Percentiles rank a stretch among this genome's conserved stretches.
These are phyloP conservation scores for Alternaria triticina DNA, from an alignment of 2,329 filamentous ascomycete genomes.

Conservation along the genomic window DNA sequence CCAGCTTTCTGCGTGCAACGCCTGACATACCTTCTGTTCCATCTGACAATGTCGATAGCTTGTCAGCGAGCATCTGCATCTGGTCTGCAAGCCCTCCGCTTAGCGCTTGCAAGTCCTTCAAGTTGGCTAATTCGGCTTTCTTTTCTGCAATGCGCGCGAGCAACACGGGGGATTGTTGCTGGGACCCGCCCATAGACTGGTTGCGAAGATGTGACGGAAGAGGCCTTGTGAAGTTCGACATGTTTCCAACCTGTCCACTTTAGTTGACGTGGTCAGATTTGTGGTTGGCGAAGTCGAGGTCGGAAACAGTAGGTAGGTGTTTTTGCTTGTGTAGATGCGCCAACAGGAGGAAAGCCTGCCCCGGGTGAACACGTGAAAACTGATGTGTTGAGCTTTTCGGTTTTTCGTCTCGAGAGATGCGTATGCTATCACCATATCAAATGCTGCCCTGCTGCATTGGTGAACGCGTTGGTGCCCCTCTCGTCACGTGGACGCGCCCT, in stretches of 20 bases:
- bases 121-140: slow-evolving; percentile 79
- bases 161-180: slow-evolving; percentile 71
- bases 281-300: not conserved
- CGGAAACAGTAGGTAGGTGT: not conserved
- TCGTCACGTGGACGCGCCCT: slow-evolving; percentile 27
- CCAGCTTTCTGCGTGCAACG: not conserved
- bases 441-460: not conserved
- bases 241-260: slow-evolving; percentile 8
- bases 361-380: too few relatives aligned
- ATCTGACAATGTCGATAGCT: slow-evolving; percentile 76
- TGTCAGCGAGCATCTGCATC: slow-evolving; percentile 82
- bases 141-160: slow-evolving; percentile 83
- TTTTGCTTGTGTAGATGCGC: not conserved
- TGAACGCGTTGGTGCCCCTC: slow-evolving; percentile 31
- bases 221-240: slow-evolving; percentile 52
- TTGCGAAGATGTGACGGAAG: slow-evolving; percentile 70
- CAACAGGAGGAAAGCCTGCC: not conserved
- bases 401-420: not conserved
- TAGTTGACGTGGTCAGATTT: not conserved
- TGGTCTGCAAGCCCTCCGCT: slow-evolving; percentile 79
- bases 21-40: slow-evolving; percentile 73
- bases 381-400: not conserved
- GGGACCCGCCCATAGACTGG: slow-evolving; percentile 49
- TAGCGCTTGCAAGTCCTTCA: slow-evolving; percentile 78
- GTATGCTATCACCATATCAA: not conserved